These are phyloP conservation scores for Rhodotorula kratochvilovae DNA, from an alignment of 768 basidiomycete genomes.

Conservation along the genomic window DNA sequence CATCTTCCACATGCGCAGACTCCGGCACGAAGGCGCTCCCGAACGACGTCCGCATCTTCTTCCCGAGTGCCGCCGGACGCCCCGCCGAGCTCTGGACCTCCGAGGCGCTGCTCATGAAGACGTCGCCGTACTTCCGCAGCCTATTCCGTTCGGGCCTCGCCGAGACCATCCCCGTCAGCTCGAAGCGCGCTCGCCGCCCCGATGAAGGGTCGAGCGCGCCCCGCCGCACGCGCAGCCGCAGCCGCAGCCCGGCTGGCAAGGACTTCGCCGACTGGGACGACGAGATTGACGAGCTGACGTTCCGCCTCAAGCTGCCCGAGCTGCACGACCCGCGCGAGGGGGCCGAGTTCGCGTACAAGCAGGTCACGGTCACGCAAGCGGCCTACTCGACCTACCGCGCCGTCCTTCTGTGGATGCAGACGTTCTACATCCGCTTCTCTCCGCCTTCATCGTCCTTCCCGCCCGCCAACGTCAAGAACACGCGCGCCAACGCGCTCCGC, in stretches of 20 bases:
- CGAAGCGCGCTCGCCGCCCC: not conserved
- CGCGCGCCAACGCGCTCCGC: not conserved
- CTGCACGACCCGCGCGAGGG: not conserved
- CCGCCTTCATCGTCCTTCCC: not conserved
- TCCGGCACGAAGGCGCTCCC: not conserved
- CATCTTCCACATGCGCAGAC: too few species aligned
- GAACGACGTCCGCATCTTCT: too few species aligned
- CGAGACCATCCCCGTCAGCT: not conserved
- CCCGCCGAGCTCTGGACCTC: not conserved
- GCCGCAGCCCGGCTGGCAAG: not conserved
- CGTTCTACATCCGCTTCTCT: not conserved
- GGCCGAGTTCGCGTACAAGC: not conserved
- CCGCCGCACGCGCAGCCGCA: not conserved
- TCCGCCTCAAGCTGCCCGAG: too few species aligned
- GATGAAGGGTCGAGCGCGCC: too few species aligned
- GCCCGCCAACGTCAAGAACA: too few species aligned
- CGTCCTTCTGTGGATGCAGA: not conserved
- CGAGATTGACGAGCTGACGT: not conserved
- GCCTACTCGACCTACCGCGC: constrained; percentile 10
- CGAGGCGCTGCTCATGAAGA: not conserved
- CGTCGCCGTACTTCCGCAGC: not conserved
- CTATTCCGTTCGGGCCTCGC: constrained; percentile 1
- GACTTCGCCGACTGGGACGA: not conserved
- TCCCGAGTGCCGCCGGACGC: not conserved
- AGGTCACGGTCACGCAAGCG: not conserved